A percentile compares a stretch with the other conserved stretches of the same genome.
Conservation (phyloP, 2,329 filamentous ascomycete species). For the Talaromyces islandicus region DNA sequence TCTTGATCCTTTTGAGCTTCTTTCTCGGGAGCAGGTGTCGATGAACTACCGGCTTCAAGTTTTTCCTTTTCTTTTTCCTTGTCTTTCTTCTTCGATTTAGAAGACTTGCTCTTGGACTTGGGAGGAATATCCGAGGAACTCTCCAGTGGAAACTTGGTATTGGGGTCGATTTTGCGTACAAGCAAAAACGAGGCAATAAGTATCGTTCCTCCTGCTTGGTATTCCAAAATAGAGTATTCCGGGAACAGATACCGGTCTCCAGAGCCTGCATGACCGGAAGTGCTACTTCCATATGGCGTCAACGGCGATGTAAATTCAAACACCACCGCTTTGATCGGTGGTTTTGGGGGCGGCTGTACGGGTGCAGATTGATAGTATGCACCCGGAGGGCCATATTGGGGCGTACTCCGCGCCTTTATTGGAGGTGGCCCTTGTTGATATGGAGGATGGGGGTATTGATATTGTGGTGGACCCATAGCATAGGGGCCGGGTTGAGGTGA, state of each 20-base stretch:
- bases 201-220: slow-evolving; percentile 38
- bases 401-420: slow-evolving; percentile 29
- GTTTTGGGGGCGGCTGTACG: slow-evolving; percentile 27
- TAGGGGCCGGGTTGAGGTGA: slow-evolving; percentile 18
- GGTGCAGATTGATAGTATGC: slow-evolving; percentile 27
- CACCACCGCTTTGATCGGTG: slow-evolving; percentile 41
- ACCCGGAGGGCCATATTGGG: slow-evolving; percentile 26
- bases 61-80: slow-evolving; percentile 15
- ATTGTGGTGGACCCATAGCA: slow-evolving; percentile 18
- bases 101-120: slow-evolving; percentile 22
- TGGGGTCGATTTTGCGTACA: slow-evolving; percentile 37
- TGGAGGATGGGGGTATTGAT: slow-evolving; percentile 25
- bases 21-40: slow-evolving; percentile 15
- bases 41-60: neutral
- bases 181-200: slow-evolving; percentile 45
- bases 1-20: slow-evolving; percentile 1
- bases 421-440: slow-evolving; percentile 26
- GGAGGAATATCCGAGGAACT: slow-evolving; percentile 21
- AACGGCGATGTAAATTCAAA: slow-evolving; percentile 42
- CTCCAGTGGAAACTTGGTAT: slow-evolving; percentile 32
- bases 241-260: slow-evolving; percentile 46
- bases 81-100: slow-evolving; percentile 34
- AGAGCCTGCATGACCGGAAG: slow-evolving; percentile 34
- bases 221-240: slow-evolving; percentile 44
- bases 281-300: slow-evolving; percentile 35